Conservation (phyloP, 1,139 yeast species). For the Pneumocystis canis region DNA sequence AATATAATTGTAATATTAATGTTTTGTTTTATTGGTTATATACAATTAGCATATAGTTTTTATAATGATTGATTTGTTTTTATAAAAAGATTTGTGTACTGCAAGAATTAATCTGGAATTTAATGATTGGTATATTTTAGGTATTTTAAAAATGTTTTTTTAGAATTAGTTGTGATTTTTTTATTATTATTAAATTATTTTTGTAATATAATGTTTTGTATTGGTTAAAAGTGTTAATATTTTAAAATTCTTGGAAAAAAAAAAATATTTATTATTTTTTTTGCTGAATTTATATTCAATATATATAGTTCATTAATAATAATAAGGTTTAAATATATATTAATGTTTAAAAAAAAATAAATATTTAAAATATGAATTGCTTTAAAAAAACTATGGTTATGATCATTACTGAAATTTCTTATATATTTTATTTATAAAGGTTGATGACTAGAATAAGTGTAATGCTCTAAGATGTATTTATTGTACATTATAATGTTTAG, state of each 20-base stretch:
- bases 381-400: background rate
- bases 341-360: no score
- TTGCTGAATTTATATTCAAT: no score
- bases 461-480: background rate
- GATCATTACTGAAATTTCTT: background rate
- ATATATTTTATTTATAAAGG: background rate
- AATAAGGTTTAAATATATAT: no score
- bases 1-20: background rate
- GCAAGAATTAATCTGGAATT: no score
- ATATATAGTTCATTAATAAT: no score
- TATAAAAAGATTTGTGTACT: background rate
- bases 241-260: no score
- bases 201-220: no score
- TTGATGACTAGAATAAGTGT: background rate
- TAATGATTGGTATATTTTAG: no score
- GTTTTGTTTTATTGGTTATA: background rate
- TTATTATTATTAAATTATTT: no score
- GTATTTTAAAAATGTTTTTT: background rate
- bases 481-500: background rate
- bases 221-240: no score
- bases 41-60: background rate
- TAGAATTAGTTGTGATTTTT: no score
- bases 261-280: no score
- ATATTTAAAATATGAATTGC: background rate
- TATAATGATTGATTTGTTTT: background rate